Evolutionary conservation across 306 rosid genomes (phyloP).

Genomic region (Begonia loranthoides): DNA sequence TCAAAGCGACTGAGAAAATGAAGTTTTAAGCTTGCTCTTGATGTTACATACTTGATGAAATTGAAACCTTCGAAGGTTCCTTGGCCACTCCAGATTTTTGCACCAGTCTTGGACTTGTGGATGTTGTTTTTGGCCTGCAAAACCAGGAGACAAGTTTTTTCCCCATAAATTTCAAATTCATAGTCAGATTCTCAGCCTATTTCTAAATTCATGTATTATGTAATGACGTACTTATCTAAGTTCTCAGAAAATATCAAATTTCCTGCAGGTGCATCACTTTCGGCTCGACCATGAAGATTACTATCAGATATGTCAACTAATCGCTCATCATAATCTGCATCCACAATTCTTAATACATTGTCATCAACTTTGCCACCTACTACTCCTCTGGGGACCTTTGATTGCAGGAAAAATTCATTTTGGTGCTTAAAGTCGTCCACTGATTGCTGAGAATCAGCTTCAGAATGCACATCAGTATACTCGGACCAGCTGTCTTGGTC

Average conservation of each 20-base stretch:
- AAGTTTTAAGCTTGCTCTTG: background rate
- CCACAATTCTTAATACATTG: slow-evolving; percentile 21
- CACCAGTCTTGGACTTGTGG: slow-evolving; percentile 9
- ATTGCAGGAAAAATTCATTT: slow-evolving; percentile 14
- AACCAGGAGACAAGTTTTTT: background rate
- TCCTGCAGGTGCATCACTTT: slow-evolving; percentile 23
- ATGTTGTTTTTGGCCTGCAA: slow-evolving; percentile 26
- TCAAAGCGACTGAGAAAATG: background rate
- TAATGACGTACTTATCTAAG: slow-evolving; percentile 2
- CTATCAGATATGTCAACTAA: slow-evolving; percentile 28
- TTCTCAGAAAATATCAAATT: background rate
- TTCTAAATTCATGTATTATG: background rate
- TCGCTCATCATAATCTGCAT: slow-evolving; percentile 38
- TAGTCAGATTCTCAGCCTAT: background rate
- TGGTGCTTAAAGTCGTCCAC: slow-evolving; percentile 22
- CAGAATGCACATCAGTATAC: slow-evolving; percentile 17
- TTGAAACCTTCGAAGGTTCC: slow-evolving; percentile 13
- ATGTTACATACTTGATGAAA: slow-evolving; percentile 24
- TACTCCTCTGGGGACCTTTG: slow-evolving; percentile 10
- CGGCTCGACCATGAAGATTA: slow-evolving; percentile 34
- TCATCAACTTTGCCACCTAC: slow-evolving; percentile 19
- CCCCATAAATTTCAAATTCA: background rate
- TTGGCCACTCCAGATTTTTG: slow-evolving; percentile 22
- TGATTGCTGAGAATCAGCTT: slow-evolving; percentile 20
- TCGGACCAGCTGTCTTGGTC: slow-evolving; percentile 16